Evolutionary conservation across 176 grass and related monocot species (phyloP).

Genomic region (Tillandsia leiboldiana): DNA sequence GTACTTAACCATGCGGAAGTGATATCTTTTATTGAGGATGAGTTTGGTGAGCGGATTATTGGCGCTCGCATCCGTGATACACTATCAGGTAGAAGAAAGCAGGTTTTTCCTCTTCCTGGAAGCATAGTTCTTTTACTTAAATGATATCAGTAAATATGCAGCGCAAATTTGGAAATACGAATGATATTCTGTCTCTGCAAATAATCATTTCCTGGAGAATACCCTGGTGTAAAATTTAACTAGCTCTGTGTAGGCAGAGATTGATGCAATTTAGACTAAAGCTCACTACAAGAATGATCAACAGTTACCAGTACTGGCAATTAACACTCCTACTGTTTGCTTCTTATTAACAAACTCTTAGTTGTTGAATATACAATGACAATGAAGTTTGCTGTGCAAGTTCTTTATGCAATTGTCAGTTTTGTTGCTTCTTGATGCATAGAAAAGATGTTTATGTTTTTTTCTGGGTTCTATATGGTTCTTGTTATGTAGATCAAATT

Average conservation of each 20-base stretch:
- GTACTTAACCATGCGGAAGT: slow-evolving; percentile 96
- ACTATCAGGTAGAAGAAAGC: slow-evolving; percentile 80
- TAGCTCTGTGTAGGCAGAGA: background rate
- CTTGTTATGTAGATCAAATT: no score
- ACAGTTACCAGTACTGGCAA: background rate
- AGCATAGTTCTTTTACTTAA: slow-evolving; percentile 1
- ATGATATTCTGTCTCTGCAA: background rate
- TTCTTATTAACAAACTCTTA: background rate
- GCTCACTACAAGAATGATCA: background rate
- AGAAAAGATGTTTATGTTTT: no score
- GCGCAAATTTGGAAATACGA: background rate
- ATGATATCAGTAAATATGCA: background rate
- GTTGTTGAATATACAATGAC: background rate
- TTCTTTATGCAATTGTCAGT: no score
- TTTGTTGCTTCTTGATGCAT: no score
- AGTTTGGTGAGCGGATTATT: slow-evolving; percentile 54
- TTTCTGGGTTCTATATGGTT: no score
- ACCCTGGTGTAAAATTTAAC: background rate
- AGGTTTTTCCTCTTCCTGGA: slow-evolving; percentile 16
- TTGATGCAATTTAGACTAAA: slow-evolving; percentile 1
- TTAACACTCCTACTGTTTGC: background rate
- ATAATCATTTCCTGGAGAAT: background rate
- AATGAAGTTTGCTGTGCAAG: background rate
- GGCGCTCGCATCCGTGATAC: slow-evolving; percentile 65
- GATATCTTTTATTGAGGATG: slow-evolving; percentile 74